Evolutionary conservation across 2,329 filamentous ascomycete species (phyloP), one percentile per base, ranked within the genome.

Genomic region (Trichoderma citrinoviride): DNA sequence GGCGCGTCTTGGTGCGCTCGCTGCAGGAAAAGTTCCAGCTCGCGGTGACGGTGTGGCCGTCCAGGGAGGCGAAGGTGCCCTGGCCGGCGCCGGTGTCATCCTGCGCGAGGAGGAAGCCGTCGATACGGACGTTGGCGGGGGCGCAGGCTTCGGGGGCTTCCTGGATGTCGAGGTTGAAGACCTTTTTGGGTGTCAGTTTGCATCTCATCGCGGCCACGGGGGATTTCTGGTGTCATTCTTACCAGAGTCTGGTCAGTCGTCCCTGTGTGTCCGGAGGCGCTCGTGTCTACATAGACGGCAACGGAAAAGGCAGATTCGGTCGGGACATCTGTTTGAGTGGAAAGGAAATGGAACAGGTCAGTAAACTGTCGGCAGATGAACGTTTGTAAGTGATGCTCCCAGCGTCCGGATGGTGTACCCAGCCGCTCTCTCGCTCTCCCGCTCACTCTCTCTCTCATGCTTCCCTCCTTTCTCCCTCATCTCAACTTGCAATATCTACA

Each of bases 21-120:
- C n/a, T 52, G 63, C 62, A 65, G 12, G 43, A 57, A n/a, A 67
- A 67, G 52, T 50, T 67, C 55, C 62, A 65, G 62, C 52, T 61
- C n/a, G 65, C 62, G 17, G 55, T 54, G 21, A 67, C 52, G 49
- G 55, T 47, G 41, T 50, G 60, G 5, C 63, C 65, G 15, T 61
- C 62, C 8, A 47, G 33, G 33, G 63, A 50, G 50, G 56, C 57
- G 12, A 67, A 65, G 7, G 63, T 52, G 15, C 65, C 65, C 21
- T 64, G 53, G 37, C 65, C 65, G 47, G 47, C n/a, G 43, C 65
- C 65, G 21, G 52, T 56, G 44, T 61, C 62, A 53, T 67, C 63
- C 46, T 66, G 65, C 12, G 61, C 60, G 21, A 66, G 27, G 8
- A 61, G 53, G 47, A 54, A 64, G 43, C 61, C 61, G 17, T 66